Evolutionary conservation across 2,329 filamentous ascomycete genomes (phyloP), one percentile per base, ranked within the genome.

Genomic region (Fusarium dlaminii): DNA sequence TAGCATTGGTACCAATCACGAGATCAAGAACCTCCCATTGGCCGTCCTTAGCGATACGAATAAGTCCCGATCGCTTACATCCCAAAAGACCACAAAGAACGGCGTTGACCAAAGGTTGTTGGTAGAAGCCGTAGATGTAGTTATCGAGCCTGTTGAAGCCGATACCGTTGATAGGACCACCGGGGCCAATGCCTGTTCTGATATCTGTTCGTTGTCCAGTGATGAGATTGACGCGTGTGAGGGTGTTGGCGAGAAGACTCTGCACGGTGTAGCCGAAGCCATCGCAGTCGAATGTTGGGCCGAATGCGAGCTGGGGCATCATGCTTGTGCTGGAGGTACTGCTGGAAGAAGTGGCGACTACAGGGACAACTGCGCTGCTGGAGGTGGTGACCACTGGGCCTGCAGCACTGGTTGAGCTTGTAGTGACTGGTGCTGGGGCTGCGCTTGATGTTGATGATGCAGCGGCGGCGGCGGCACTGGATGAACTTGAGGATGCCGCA

Each of bases 121-220:
- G 42, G 1, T 54, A 42, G 2, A 78, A 63, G 11, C 71, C 76
- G 12, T 78, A 78, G 24, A 78, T 73, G 40, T 77, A 78, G 22
- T 68, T 70, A 22, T 78, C 76, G 0, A 72, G 27, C 9, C 39
- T 55, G 13, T 78, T 78, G 48, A 78, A 78, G 1, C 76, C 76
- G 8, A 77, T 68, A 22, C 66, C 73, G 1, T 72, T 73, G 27
- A 77, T 58, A 7, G 20, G 7, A 0, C 73, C 66, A 8, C 68
- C 68, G 0, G 60, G 59, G 1, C 72, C 73, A 6, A 76, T 42
- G 8, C n/a, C 34, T 2, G 20, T 22, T 5, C 7, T 34, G 10
- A 75, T 70, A 6, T 36, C 5, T 2, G 46, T 62, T 12, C 60
- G 49, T 1, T 12, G 9, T 3, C 73, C 73, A 3, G 39, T 60